A percentile compares a stretch with the other conserved stretches of the same genome.
Conservation (phyloP, 306 rosid genomes). For the Vigna trinervia region DNA sequence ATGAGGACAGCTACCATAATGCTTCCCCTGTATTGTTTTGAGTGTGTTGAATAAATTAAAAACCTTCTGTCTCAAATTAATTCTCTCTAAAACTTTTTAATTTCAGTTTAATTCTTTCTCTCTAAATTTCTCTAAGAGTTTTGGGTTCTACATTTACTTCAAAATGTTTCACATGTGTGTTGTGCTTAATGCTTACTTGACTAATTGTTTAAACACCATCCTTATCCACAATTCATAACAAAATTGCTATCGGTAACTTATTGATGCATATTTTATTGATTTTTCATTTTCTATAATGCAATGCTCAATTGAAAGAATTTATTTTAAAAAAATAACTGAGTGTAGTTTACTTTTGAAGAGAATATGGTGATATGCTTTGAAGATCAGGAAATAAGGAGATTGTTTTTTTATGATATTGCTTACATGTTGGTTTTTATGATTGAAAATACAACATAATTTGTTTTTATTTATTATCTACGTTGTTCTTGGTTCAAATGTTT, state of each 20-base stretch:
- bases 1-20: too few species aligned
- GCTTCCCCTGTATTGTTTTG: too few species aligned
- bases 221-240: background rate
- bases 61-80: too few species aligned
- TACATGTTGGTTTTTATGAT: too few species aligned
- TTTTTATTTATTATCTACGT: too few species aligned
- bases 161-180: slow-evolving; percentile 18
- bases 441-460: too few species aligned
- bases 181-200: background rate
- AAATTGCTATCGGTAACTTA: slow-evolving; percentile 17
- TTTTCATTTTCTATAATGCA: slow-evolving; percentile 31
- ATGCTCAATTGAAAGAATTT: slow-evolving; percentile 41
- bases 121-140: too few species aligned
- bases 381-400: slow-evolving; percentile 82
- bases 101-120: too few species aligned
- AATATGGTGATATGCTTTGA: slow-evolving; percentile 94
- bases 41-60: too few species aligned
- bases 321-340: slow-evolving; percentile 36
- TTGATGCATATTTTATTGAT: slow-evolving; percentile 9
- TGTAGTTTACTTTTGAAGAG: slow-evolving; percentile 61
- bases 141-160: slow-evolving; percentile 9
- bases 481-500: too few species aligned
- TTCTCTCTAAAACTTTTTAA: too few species aligned
- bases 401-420: too few species aligned
- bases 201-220: slow-evolving; percentile 11